A percentile compares a stretch with the other conserved stretches of the same genome.
phyloP scores from a whole-genome alignment of 2,329 filamentous ascomycete genomes.

The Myriosclerotinia curreyana region DNA sequence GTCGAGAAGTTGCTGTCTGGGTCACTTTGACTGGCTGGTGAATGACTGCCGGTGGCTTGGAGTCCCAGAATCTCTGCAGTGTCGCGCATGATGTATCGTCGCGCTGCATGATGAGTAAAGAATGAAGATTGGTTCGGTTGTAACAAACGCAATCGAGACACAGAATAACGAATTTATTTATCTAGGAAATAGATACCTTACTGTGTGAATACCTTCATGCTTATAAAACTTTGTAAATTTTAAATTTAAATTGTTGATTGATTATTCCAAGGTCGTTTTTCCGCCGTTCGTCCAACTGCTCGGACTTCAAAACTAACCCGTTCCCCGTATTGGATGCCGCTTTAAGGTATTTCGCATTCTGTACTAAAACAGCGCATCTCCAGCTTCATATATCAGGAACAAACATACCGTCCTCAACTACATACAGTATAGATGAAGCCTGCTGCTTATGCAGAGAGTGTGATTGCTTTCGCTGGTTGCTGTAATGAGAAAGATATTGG shows the following conservation, averaged over 20 bases:
- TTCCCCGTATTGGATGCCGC: neutral
- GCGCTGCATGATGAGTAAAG: conserved; percentile 5
- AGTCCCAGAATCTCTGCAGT: conserved; percentile 19
- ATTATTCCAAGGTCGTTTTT: neutral
- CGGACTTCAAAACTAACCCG: neutral
- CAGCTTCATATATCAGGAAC: too few species aligned
- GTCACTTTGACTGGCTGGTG: neutral
- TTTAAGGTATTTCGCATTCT: neutral
- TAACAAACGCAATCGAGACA: conserved; percentile 3
- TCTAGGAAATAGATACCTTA: neutral
- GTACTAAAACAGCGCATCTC: neutral
- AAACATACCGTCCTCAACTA: too few species aligned
- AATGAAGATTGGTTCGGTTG: conserved; percentile 13
- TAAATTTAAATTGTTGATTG: neutral
- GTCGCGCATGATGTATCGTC: neutral
- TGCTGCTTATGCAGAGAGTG: too few species aligned
- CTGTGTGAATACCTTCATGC: neutral
- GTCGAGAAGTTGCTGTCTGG: neutral
- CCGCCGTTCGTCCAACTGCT: neutral
- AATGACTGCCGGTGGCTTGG: neutral
- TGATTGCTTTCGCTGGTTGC: too few species aligned
- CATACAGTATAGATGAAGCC: too few species aligned
- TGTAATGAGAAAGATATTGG: too few species aligned
- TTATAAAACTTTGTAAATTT: conserved; percentile 3
- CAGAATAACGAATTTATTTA: neutral